Evolutionary conservation across 495 filamentous ascomycete species (phyloP), one percentile per base, ranked within the genome.

Genomic region (Penicillium robsamsonii): DNA sequence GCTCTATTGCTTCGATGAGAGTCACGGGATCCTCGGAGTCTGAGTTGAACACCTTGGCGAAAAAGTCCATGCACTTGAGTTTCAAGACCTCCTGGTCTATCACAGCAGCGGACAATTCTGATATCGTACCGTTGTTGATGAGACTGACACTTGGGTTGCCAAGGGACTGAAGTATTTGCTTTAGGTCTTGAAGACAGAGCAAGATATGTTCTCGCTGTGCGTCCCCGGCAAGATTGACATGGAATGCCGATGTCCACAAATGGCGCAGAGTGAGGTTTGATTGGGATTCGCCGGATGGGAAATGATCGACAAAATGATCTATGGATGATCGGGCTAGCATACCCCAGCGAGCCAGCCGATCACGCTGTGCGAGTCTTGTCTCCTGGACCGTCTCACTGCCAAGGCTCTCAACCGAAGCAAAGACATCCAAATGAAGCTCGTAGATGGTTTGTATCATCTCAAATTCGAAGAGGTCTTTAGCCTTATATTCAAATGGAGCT

Each of bases 21-120:
- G 84, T 81, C 5, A 90, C 79, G 0, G 94, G 87, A 63, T 96
- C 84, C 35, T 83, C 82, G 31, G 81, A 72, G 40, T 85, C 78
- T 24, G 80, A 69, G 50, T 75, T 77, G 60, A 97, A 96, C 1
- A 99, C 83, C 29, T 84, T 87, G 56, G 88, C 78, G 72, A 99
- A 97, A 71, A 96, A 97, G 63, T 96, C 95, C 84, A 94, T 92
- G 0, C 92, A 97, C 13, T 89, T 96, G 13, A 97, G 76, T 65
- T 91, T 89, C 44, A 89, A 90, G 25, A 96, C 88, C 64, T 99
- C 94, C 30, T 91, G 85, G 45, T 96, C 91, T 12, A 92, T 85
- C 4, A 89, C 88, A 12, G 79, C 79, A 4, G 80, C 76, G 0
- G 95, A 97, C 17, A 99, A 79, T 66, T 97, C 91, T 1, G 92